Conservation (phyloP, 306 rosid species). For the Casuarina cunninghamiana region DNA sequence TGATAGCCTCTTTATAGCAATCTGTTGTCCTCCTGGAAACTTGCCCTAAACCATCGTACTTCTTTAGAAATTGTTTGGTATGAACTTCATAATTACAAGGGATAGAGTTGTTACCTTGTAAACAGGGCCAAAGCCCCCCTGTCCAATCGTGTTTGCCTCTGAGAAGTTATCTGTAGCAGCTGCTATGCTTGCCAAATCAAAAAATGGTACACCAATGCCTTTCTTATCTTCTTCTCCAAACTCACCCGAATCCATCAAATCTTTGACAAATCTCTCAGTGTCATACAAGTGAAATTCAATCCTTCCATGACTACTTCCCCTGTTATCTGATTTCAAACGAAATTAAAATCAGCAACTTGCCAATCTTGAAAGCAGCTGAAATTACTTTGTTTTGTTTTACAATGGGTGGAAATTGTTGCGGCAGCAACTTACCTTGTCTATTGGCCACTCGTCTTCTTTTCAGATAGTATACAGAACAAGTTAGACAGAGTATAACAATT, state of each 20-base stretch:
- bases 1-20: slow-evolving; percentile 24
- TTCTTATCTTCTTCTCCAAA: slow-evolving; percentile 21
- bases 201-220: slow-evolving; percentile 21
- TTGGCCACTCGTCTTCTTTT: slow-evolving; percentile 1
- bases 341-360: neutral
- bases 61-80: neutral
- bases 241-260: neutral
- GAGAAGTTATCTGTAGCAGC: neutral
- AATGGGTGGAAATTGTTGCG: neutral
- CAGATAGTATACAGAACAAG: neutral
- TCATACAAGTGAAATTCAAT: slow-evolving; percentile 1
- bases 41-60: slow-evolving; percentile 8
- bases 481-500: neutral
- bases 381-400: no score
- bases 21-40: slow-evolving; percentile 7
- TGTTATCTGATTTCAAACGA: slow-evolving; percentile 26
- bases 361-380: neutral
- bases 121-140: neutral
- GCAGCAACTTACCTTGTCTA: slow-evolving; percentile 13
- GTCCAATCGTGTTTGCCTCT: neutral
- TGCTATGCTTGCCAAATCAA: slow-evolving; percentile 12
- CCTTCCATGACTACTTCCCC: slow-evolving; percentile 3
- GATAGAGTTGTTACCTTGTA: neutral
- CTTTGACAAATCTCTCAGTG: neutral
- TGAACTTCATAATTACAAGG: neutral